Conservation (phyloP, 441 rosid species). For the Macaranga tanarius region DNA sequence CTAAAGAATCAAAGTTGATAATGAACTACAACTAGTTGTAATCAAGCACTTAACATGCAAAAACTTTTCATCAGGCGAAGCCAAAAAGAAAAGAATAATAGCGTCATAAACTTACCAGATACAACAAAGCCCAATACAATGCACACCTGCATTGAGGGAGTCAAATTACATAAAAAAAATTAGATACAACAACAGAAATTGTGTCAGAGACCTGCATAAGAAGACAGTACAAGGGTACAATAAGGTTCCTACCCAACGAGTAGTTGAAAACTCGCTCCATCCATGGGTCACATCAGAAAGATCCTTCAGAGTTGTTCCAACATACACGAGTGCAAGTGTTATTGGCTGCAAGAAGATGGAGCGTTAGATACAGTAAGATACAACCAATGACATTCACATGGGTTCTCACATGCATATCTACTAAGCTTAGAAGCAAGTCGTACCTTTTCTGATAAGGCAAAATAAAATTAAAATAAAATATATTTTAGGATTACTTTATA, state of each 20-base stretch:
- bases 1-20: background rate
- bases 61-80: background rate
- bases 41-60: background rate
- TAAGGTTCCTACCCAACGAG: conserved; percentile 66
- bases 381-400: background rate
- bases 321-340: conserved; percentile 86
- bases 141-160: conserved; percentile 53
- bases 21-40: background rate
- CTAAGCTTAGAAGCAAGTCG: background rate
- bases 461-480: background rate
- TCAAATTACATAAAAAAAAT: conserved; percentile 18
- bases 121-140: conserved; percentile 60
- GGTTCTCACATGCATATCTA: background rate
- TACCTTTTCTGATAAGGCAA: background rate
- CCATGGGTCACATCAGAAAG: conserved; percentile 92
- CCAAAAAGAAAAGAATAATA: background rate
- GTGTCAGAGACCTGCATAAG: background rate
- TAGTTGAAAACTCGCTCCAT: conserved; percentile 80
- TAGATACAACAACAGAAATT: background rate
- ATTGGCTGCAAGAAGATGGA: conserved; percentile 64
- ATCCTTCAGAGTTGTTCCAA: conserved; percentile 93
- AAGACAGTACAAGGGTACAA: background rate
- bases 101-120: conserved; percentile 56
- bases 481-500: background rate
- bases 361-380: background rate